Evolutionary conservation across 2,329 filamentous ascomycete species (phyloP).

Genomic region (Sporothrix brasiliensis): DNA sequence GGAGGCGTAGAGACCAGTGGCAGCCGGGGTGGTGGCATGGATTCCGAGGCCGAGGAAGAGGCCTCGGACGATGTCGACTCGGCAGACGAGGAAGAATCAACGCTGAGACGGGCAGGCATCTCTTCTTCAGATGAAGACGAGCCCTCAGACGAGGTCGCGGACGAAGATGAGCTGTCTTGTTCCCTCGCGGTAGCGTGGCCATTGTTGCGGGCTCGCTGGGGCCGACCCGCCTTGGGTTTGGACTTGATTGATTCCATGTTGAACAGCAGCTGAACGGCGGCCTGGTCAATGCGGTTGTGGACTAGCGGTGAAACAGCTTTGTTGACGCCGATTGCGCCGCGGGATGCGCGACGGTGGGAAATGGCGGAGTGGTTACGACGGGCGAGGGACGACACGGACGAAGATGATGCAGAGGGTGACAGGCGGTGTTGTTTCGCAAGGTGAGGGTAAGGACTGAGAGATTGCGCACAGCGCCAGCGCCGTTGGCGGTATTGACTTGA

Average conservation of each 20-base stretch:
- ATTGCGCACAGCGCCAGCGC: conserved; percentile 43
- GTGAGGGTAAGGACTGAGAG: conserved; percentile 46
- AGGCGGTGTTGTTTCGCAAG: conserved; percentile 42
- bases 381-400: conserved; percentile 5
- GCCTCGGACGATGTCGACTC: conserved; percentile 37
- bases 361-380: background rate
- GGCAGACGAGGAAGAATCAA: conserved; percentile 11
- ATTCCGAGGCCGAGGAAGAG: conserved; percentile 39
- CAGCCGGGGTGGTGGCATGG: conserved; percentile 46
- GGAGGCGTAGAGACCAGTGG: conserved; percentile 38
- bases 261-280: conserved; percentile 36
- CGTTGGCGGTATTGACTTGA: conserved; percentile 42
- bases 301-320: background rate
- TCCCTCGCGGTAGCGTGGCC: background rate
- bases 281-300: conserved; percentile 34
- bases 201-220: conserved; percentile 21
- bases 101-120: conserved; percentile 4
- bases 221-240: conserved; percentile 23
- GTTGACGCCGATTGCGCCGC: background rate
- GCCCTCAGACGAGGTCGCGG: too few species aligned
- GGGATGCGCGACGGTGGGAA: background rate
- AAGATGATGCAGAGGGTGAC: conserved; percentile 20
- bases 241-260: conserved; percentile 30
- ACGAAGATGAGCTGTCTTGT: conserved; percentile 22
- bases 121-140: conserved; percentile 23